Evolutionary conservation across 1,139 yeast species (phyloP).

Genomic region (Saccharomyces pastorianus): DNA sequence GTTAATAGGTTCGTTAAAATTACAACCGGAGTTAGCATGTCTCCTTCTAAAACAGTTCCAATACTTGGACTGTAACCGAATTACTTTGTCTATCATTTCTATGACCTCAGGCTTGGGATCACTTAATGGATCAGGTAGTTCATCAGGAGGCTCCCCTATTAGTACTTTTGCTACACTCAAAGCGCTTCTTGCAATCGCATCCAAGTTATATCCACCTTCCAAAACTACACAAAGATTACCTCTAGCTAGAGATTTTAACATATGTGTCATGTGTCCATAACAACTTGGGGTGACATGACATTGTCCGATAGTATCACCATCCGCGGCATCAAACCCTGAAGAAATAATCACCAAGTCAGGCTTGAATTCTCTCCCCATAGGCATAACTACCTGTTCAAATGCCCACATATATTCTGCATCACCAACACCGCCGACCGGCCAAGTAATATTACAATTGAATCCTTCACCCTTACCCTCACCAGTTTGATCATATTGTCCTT

Average conservation of each 20-base stretch:
- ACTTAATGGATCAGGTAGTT: constrained; percentile 36
- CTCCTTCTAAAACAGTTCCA: constrained; percentile 66
- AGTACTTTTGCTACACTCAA: constrained; percentile 85
- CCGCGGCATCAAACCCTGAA: constrained; percentile 98
- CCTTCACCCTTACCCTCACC: constrained; percentile 90
- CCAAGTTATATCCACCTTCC: constrained; percentile 95
- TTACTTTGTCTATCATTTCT: constrained; percentile 80
- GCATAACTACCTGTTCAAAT: constrained; percentile 79
- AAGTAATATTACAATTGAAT: constrained; percentile 79
- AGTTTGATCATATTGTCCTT: constrained; percentile 64
- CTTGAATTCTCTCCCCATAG: constrained; percentile 78
- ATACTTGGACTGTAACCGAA: constrained; percentile 70
- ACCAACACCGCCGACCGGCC: constrained; percentile 89
- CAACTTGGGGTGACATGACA: constrained; percentile 95
- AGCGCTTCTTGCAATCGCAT: constrained; percentile 84
- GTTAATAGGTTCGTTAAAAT: constrained; percentile 20
- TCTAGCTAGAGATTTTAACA: constrained; percentile 76
- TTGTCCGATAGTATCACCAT: constrained; percentile 96
- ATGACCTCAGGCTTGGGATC: constrained; percentile 72
- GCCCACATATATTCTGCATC: constrained; percentile 96
- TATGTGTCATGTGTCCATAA: constrained; percentile 92
- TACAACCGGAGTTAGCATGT: constrained; percentile 46
- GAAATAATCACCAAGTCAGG: constrained; percentile 91
- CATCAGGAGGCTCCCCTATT: constrained; percentile 92
- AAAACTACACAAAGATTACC: constrained; percentile 85